These are phyloP conservation scores for Xylaria curta DNA, from an alignment of 495 filamentous ascomycete species.

Conservation along the genomic window DNA sequence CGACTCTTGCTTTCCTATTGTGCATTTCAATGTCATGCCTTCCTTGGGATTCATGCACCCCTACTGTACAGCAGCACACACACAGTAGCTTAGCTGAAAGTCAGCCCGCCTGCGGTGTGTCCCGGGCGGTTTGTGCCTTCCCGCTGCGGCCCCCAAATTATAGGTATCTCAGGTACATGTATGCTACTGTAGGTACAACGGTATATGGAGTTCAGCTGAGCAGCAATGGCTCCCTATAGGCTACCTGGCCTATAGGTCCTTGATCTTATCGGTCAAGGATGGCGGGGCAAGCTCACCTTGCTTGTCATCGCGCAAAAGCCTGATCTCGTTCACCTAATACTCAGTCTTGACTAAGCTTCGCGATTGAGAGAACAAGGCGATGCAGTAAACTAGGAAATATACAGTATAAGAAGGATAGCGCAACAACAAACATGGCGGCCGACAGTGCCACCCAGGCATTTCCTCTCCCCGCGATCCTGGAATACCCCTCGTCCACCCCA, in stretches of 20 bases:
- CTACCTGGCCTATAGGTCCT: not conserved
- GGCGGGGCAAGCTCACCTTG: constrained; percentile 11
- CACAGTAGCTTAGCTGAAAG: not conserved
- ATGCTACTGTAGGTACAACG: not conserved
- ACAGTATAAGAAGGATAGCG: not conserved
- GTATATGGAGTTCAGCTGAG: constrained; percentile 4
- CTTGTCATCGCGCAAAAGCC: not conserved
- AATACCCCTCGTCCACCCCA: constrained; percentile 65
- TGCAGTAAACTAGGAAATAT: too few relatives aligned
- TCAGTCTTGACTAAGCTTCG: not conserved
- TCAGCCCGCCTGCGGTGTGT: not conserved
- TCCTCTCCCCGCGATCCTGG: constrained; percentile 66
- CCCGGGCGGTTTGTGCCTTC: constrained; percentile 9
- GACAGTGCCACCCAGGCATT: constrained; percentile 37
- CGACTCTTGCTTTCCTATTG: constrained; percentile 6
- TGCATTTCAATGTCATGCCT: constrained; percentile 15
- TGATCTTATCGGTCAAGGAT: not conserved
- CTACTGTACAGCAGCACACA: not conserved
- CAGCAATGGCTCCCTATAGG: not conserved
- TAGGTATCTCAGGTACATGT: not conserved
- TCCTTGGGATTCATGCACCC: constrained; percentile 27
- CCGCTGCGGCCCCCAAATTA: constrained; percentile 10
- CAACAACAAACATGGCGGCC: constrained; percentile 19
- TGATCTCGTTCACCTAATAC: not conserved
- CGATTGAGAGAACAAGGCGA: not conserved